Conservation (phyloP, 805 yeast species). For the Saccharomycopsis oosterbeekiorum region DNA sequence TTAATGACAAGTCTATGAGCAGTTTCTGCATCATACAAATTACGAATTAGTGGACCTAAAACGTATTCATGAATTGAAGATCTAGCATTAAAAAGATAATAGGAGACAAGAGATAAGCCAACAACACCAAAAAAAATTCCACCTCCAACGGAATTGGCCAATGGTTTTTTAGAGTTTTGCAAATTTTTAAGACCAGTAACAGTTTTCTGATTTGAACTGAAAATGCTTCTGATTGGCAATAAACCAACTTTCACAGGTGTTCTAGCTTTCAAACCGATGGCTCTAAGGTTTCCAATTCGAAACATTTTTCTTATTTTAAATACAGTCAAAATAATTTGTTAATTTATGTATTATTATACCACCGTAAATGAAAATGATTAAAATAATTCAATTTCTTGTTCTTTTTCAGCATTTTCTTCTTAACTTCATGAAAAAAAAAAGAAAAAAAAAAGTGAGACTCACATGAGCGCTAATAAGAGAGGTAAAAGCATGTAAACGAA, state of each 20-base stretch:
- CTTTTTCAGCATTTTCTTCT: too few relatives aligned
- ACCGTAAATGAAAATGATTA: too few relatives aligned
- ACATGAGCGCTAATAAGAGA: neutral
- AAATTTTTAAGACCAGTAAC: neutral
- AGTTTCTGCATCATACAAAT: constrained; percentile 67
- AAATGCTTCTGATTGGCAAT: neutral
- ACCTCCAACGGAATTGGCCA: neutral
- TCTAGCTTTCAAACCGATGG: neutral
- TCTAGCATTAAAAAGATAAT: constrained; percentile 63
- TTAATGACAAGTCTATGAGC: constrained; percentile 74
- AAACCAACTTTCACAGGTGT: neutral
- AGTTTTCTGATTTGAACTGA: neutral
- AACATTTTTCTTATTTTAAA: neutral
- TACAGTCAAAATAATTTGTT: neutral
- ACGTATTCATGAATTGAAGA: constrained; percentile 77
- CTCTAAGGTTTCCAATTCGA: neutral
- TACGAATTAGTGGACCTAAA: constrained; percentile 66
- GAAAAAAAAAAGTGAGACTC: neutral
- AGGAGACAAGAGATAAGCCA: constrained; percentile 33
- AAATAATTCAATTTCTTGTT: too few relatives aligned
- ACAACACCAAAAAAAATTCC: constrained; percentile 13
- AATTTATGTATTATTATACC: too few relatives aligned
- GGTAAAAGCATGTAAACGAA: neutral
- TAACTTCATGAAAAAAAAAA: neutral
- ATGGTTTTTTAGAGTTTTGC: neutral